Evolutionary conservation across 169 alveolate genomes (phyloP), one percentile per base, ranked within the genome.

Genomic region (Eimeria maxima): DNA sequence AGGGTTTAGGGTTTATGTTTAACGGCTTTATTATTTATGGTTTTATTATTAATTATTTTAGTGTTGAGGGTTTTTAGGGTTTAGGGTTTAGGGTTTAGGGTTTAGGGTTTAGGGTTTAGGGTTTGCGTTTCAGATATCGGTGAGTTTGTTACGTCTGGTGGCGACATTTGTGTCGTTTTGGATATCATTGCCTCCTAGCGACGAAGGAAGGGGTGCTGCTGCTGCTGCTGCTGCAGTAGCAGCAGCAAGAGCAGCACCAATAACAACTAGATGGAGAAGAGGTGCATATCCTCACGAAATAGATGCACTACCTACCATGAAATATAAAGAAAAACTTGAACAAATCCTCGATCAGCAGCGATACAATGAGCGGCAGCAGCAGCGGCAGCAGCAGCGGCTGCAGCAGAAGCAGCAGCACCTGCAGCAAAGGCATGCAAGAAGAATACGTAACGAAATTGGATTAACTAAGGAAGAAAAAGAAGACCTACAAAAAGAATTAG

Each of bases 141-240:
- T 74, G 29, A 29, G 81, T 22, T 33, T 92, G 90, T 50, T 53
- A 13, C 90, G 91, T 14, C 69, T 92, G n/a, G 90, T 78, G n/a
- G 80, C 89, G 11, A 92, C 95, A 2, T 74, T 92, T 80, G 81
- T 92, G 50, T 92, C 83, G 33, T 92, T 92, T 78, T 92, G 89
- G 90, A 57, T 55, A 14, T 74, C 91, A 16, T 57, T 92, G 47
- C 91, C 95, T 18, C 95, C 73, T 20, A 18, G n/a, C 7, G 60
- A 6, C 6, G 67, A 50, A 11, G 57, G 57, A 50, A 5, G 57
- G 11, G 11, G 5, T 7, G 57, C 57, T 7, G 57, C 57, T 7
- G 57, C 57, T 7, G 57, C 57, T 8, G 50, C 71, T 8, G 91
- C 91, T 13, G 50, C 81, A 71, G 81, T 13, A 71, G 81, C 81